These are phyloP conservation scores for Xylaria sp. DNA, from an alignment of 2,329 filamentous ascomycete species.

Conservation along the genomic window DNA sequence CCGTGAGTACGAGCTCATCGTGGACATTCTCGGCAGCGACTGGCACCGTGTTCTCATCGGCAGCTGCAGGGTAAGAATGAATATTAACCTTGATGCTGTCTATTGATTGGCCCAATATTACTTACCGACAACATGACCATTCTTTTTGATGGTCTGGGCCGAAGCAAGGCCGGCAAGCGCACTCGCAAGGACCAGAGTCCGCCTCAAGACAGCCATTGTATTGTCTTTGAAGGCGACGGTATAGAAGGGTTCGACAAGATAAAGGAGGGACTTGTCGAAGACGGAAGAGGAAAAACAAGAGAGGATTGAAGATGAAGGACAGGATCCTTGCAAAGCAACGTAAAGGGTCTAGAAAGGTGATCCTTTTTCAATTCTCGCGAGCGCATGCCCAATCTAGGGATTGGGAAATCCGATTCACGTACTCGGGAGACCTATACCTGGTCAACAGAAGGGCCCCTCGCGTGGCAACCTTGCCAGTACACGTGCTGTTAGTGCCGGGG, in stretches of 20 bases:
- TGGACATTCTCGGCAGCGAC: slow-evolving; percentile 14
- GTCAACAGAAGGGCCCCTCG: neutral
- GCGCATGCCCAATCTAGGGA: no score
- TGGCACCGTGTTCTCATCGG: slow-evolving; percentile 15
- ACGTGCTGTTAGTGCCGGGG: neutral
- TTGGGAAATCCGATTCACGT: neutral
- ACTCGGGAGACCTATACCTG: neutral
- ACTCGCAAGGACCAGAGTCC: slow-evolving; percentile 10
- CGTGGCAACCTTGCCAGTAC: slow-evolving; percentile 8
- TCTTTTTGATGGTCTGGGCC: slow-evolving; percentile 16
- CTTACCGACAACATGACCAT: slow-evolving; percentile 22
- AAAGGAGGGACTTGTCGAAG: slow-evolving; percentile 1
- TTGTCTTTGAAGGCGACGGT: neutral
- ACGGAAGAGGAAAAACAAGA: neutral
- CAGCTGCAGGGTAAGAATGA: neutral
- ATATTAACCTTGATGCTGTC: neutral
- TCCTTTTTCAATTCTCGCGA: neutral
- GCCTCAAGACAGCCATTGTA: slow-evolving; percentile 14
- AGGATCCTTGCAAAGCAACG: neutral
- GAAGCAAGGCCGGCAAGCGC: slow-evolving; percentile 2
- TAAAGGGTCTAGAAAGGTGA: neutral
- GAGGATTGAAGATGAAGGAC: neutral
- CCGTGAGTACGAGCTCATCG: slow-evolving; percentile 21
- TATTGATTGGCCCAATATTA: neutral
- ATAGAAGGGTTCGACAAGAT: neutral